These are phyloP conservation scores for Phytophthora boehmeriae DNA, from an alignment of 352 stramenopile species.

Conservation along the genomic window DNA sequence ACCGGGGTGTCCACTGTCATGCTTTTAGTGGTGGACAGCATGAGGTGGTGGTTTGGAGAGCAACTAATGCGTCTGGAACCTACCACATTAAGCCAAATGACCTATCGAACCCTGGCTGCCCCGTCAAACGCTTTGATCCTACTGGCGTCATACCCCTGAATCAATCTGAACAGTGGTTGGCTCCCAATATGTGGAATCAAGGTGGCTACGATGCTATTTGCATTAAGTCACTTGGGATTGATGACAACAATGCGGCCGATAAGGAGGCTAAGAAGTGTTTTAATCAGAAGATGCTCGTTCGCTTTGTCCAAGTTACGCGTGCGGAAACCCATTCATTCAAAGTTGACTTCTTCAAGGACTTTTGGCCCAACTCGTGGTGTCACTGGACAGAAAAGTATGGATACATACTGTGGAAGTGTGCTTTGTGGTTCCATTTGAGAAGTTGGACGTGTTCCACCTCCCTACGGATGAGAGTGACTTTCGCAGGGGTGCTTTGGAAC, in stretches of 20 bases:
- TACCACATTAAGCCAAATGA: too few relatives aligned
- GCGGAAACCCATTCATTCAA: background rate
- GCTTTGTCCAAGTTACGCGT: background rate
- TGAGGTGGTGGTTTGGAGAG: too few relatives aligned
- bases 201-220: background rate
- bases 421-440: constrained; percentile 1
- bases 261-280: background rate
- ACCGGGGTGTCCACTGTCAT: background rate
- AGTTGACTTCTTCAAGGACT: background rate
- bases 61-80: too few relatives aligned
- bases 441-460: background rate
- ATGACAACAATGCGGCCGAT: background rate
- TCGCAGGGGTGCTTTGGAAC: background rate
- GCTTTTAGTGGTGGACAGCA: too few relatives aligned
- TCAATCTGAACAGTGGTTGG: background rate
- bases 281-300: background rate
- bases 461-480: background rate
- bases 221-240: background rate
- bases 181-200: background rate
- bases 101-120: too few relatives aligned
- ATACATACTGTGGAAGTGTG: background rate
- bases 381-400: background rate
- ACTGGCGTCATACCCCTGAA: background rate
- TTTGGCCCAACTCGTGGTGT: background rate
- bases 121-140: background rate